A percentile compares a stretch with the other conserved stretches of the same genome.
phyloP scores from a whole-genome alignment of 257 asterid genomes.

The Orobanche coerulescens region DNA sequence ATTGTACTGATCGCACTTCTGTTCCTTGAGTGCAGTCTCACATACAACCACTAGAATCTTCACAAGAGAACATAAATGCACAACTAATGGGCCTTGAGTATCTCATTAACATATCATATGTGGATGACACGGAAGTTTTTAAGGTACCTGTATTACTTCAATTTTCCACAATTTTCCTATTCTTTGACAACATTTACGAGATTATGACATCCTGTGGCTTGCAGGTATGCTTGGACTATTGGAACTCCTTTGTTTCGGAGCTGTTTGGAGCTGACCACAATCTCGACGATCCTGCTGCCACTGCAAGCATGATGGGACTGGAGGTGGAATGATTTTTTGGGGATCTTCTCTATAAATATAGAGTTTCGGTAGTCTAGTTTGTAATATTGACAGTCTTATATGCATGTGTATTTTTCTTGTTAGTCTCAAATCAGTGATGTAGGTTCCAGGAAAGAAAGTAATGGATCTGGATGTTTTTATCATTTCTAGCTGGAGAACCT shows the following conservation, averaged over 20 bases:
- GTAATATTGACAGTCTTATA: neutral
- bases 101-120: slow-evolving; percentile 66
- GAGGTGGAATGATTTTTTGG: slow-evolving; percentile 39
- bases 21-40: slow-evolving; percentile 48
- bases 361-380: neutral
- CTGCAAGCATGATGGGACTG: slow-evolving; percentile 64
- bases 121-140: slow-evolving; percentile 86
- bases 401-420: neutral
- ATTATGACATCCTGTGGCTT: slow-evolving; percentile 16
- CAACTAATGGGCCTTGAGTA: slow-evolving; percentile 72
- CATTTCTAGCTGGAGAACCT: neutral
- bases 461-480: neutral
- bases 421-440: neutral
- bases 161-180: slow-evolving; percentile 3
- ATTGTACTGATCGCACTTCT: slow-evolving; percentile 12
- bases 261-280: slow-evolving; percentile 70
- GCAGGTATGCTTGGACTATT: slow-evolving; percentile 88
- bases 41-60: slow-evolving; percentile 60
- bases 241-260: slow-evolving; percentile 79
- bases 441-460: neutral
- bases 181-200: neutral
- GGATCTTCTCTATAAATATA: neutral
- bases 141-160: slow-evolving; percentile 43
- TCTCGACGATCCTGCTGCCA: slow-evolving; percentile 51
- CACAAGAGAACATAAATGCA: slow-evolving; percentile 52